These are phyloP conservation scores for Pseudogymnoascus sp. DNA, from an alignment of 2,329 filamentous ascomycete species.

Conservation along the genomic window DNA sequence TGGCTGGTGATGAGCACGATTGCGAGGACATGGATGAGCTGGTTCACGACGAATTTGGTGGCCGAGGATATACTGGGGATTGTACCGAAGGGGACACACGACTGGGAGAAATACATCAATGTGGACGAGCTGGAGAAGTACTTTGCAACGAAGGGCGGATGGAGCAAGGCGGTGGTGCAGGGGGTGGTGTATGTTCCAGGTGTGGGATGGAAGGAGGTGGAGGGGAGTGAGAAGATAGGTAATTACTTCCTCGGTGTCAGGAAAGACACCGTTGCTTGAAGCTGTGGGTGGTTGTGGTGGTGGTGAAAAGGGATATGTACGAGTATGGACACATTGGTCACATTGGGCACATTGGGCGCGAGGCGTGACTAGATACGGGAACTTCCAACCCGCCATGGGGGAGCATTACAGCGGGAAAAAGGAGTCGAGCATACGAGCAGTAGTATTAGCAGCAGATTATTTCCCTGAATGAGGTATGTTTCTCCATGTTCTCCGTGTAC, in stretches of 20 bases:
- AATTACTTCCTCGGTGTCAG: constrained; percentile 95
- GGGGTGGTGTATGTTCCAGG: constrained; percentile 89
- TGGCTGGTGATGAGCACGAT: constrained; percentile 94
- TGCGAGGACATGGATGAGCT: constrained; percentile 79
- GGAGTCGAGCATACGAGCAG: not conserved
- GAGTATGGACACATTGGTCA: not conserved
- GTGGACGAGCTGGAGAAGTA: constrained; percentile 64
- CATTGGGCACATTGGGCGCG: constrained; percentile 15
- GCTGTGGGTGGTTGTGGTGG: not conserved
- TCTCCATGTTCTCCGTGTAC: not conserved
- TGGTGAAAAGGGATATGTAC: not conserved
- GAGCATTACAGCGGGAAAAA: constrained; percentile 6
- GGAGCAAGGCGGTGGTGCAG: constrained; percentile 58
- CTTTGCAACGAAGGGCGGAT: constrained; percentile 48
- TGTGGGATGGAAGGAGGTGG: constrained; percentile 79
- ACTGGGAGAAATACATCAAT: constrained; percentile 95
- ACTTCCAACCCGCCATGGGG: not conserved
- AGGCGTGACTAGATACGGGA: constrained; percentile 13
- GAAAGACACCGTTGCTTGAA: constrained; percentile 34
- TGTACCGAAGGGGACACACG: constrained; percentile 88
- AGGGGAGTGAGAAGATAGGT: constrained; percentile 74
- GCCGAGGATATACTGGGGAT: constrained; percentile 84
- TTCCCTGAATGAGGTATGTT: constrained; percentile 5
- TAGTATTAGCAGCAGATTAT: constrained; percentile 8
- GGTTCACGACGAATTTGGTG: constrained; percentile 85